phyloP scores from a whole-genome alignment of 345 rosid genomes.

The Limnanthes douglasii region DNA sequence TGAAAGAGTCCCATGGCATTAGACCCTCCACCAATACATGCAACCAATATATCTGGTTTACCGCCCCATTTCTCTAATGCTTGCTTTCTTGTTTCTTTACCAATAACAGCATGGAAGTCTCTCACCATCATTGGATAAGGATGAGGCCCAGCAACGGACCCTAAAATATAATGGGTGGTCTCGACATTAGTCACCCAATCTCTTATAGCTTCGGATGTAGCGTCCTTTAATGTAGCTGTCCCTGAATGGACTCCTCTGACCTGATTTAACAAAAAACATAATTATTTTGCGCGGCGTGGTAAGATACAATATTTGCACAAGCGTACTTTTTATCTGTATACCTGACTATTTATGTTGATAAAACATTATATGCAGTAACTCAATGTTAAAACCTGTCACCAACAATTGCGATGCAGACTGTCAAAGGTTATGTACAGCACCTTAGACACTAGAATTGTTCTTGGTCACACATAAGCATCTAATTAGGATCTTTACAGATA shows the following conservation, averaged over 20 bases:
- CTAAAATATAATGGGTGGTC: conserved; percentile 88
- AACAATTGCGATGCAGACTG: too few relatives aligned
- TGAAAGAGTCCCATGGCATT: conserved; percentile 94
- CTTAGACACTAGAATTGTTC: too few relatives aligned
- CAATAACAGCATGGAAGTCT: conserved; percentile 88
- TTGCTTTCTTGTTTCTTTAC: conserved; percentile 75
- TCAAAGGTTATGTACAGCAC: too few relatives aligned
- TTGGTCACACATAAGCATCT: too few relatives aligned
- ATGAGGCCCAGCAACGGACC: conserved; percentile 96
- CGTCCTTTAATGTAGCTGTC: conserved; percentile 63
- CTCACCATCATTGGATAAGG: conserved; percentile 97
- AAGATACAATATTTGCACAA: too few relatives aligned
- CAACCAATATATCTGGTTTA: conserved; percentile 82
- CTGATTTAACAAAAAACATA: conserved; percentile 12
- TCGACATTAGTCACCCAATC: conserved; percentile 97
- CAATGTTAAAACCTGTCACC: too few relatives aligned
- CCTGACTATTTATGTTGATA: too few relatives aligned
- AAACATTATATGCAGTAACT: too few relatives aligned
- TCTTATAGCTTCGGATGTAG: conserved; percentile 59
- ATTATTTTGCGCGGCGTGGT: too few relatives aligned
- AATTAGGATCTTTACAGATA: too few relatives aligned
- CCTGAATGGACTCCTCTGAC: conserved; percentile 65
- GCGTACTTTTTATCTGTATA: too few relatives aligned
- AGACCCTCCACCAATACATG: conserved; percentile 94
- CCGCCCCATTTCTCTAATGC: conserved; percentile 95